phyloP scores from a whole-genome alignment of 352 stramenopile genomes.

The Pythium biforme region DNA sequence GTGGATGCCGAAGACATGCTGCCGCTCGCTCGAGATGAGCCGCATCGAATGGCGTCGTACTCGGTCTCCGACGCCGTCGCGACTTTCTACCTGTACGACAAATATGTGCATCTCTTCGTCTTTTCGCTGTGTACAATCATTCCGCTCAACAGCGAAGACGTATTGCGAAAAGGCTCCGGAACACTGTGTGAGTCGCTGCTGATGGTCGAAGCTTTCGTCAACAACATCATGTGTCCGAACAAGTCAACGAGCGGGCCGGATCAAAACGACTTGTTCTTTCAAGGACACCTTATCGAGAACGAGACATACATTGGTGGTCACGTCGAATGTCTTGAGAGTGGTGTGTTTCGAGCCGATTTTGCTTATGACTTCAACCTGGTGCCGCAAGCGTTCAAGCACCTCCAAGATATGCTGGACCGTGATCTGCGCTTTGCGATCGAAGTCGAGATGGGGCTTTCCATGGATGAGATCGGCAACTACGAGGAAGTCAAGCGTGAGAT shows the following conservation, averaged over 20 bases:
- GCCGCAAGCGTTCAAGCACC: slow-evolving; percentile 89
- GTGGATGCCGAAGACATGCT: slow-evolving; percentile 99
- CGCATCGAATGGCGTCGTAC: slow-evolving; percentile 98
- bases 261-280: slow-evolving; percentile 70
- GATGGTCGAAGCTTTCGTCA: slow-evolving; percentile 97
- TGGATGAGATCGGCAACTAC: slow-evolving; percentile 93
- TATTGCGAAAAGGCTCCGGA: slow-evolving; percentile 94
- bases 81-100: slow-evolving; percentile 99
- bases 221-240: slow-evolving; percentile 98
- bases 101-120: slow-evolving; percentile 99
- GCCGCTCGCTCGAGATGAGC: slow-evolving; percentile 91
- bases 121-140: slow-evolving; percentile 99
- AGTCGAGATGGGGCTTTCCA: slow-evolving; percentile 80
- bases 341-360: slow-evolving; percentile 98
- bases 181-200: slow-evolving; percentile 99
- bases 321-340: slow-evolving; percentile 98
- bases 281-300: slow-evolving; percentile 95
- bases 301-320: slow-evolving; percentile 99
- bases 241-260: slow-evolving; percentile 91
- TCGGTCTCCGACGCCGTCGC: slow-evolving; percentile 99
- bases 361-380: slow-evolving; percentile 96
- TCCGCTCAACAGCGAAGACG: slow-evolving; percentile 96
- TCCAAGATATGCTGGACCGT: slow-evolving; percentile 97
- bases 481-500: slow-evolving; percentile 88
- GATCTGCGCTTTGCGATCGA: slow-evolving; percentile 97